Evolutionary conservation across 208 protist species (phyloP).

Genomic region (Leishmania tarentolae): DNA sequence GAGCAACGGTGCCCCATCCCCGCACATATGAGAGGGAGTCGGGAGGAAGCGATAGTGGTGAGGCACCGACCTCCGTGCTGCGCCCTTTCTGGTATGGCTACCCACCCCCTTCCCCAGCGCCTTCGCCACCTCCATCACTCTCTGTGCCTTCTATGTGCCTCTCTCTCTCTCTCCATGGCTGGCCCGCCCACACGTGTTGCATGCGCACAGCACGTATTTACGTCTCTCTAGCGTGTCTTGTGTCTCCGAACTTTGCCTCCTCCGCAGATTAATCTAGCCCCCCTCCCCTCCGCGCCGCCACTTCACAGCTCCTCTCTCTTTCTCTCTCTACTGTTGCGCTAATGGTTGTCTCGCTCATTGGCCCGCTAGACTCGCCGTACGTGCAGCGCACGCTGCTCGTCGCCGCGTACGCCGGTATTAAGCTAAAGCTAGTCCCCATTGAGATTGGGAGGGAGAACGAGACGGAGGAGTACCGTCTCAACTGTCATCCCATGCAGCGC

Average conservation of each 20-base stretch:
- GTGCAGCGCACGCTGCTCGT: constrained; percentile 70
- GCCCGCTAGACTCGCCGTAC: constrained; percentile 45
- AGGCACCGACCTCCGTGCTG: background rate
- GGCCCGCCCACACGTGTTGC: background rate
- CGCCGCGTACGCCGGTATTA: constrained; percentile 67
- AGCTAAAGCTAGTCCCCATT: constrained; percentile 61
- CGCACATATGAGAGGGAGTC: no score
- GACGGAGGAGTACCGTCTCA: constrained; percentile 58
- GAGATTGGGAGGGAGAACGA: constrained; percentile 52
- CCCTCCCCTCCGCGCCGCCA: background rate
- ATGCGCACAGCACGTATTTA: background rate
- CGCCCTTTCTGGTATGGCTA: background rate
- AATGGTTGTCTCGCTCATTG: constrained; percentile 67
- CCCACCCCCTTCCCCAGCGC: background rate
- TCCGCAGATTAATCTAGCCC: background rate
- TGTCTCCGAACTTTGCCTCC: background rate
- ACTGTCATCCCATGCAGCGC: constrained; percentile 69
- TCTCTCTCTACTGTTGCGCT: background rate
- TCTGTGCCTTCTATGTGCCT: no score
- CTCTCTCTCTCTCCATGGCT: background rate
- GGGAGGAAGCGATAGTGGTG: background rate
- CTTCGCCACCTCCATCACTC: background rate
- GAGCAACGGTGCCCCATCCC: background rate
- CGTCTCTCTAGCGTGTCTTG: background rate
- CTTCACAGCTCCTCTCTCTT: no score